Evolutionary conservation across 345 rosid genomes (phyloP).

Genomic region (Dipteronia sinensis): DNA sequence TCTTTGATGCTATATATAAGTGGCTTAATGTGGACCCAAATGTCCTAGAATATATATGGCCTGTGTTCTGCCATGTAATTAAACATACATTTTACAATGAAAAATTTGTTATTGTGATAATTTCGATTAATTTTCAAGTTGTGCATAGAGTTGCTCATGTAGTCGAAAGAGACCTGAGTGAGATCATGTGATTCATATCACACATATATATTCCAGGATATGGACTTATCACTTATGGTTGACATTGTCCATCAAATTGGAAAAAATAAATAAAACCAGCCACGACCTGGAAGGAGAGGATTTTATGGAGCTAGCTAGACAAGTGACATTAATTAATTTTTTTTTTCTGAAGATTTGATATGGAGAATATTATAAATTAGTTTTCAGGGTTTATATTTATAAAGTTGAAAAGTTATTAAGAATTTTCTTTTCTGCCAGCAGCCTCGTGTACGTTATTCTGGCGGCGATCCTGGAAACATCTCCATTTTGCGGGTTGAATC

Average conservation of each 20-base stretch:
- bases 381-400: neutral
- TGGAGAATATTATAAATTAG: neutral
- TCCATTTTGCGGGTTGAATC: conserved; percentile 18
- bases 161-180: neutral
- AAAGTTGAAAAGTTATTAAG: neutral
- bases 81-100: neutral
- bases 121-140: neutral
- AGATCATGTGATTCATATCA: neutral
- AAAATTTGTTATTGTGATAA: neutral
- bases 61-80: neutral
- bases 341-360: neutral
- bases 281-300: neutral
- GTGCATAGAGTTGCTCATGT: neutral
- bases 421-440: neutral
- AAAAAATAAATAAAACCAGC: neutral
- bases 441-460: neutral
- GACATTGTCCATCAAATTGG: conserved; percentile 2
- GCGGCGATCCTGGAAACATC: neutral
- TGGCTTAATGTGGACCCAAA: neutral
- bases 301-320: too few relatives aligned
- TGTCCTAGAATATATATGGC: neutral
- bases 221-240: neutral
- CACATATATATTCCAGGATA: neutral
- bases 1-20: neutral
- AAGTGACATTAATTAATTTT: neutral